Percentiles rank a stretch among this genome's conserved stretches.
Evolutionary conservation across 257 asterid genomes (phyloP).

Genomic region (Petrea volubilis): DNA sequence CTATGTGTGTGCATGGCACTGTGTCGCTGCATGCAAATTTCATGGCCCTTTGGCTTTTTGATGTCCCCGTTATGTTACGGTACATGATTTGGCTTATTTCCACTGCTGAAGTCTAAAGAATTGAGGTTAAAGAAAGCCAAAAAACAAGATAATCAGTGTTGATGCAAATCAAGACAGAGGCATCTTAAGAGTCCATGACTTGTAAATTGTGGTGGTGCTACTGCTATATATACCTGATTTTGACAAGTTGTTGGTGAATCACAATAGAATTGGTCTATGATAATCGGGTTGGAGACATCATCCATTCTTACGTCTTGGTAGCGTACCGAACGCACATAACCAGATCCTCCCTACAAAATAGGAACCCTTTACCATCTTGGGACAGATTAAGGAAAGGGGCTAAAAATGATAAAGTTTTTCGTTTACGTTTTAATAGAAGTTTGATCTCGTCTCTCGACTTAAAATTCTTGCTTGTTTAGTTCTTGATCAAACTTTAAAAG

Average conservation of each 20-base stretch:
- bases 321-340: slow-evolving; percentile 63
- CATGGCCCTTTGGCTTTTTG: slow-evolving; percentile 68
- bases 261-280: slow-evolving; percentile 91
- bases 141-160: background rate
- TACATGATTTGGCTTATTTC: slow-evolving; percentile 75
- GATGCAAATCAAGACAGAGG: background rate
- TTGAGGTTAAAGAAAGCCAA: background rate
- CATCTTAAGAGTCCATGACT: background rate
- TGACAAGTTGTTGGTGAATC: slow-evolving; percentile 72
- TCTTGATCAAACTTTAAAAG: background rate
- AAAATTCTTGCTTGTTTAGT: too few relatives aligned
- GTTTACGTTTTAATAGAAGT: too few relatives aligned
- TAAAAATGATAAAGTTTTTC: too few relatives aligned
- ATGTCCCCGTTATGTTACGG: slow-evolving; percentile 76
- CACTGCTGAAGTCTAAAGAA: slow-evolving; percentile 69
- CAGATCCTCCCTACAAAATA: slow-evolving; percentile 76
- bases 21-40: slow-evolving; percentile 87
- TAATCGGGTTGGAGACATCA: slow-evolving; percentile 74
- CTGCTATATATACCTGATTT: slow-evolving; percentile 47
- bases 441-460: too few relatives aligned
- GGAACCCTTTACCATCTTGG: background rate
- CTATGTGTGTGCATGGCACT: slow-evolving; percentile 79
- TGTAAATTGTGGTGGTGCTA: background rate
- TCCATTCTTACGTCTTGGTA: slow-evolving; percentile 74
- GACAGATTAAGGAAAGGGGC: too few relatives aligned